A percentile compares a stretch with the other conserved stretches of the same genome.
phyloP scores from a whole-genome alignment of 768 basidiomycete genomes.

The Lactarius akahatsu region DNA sequence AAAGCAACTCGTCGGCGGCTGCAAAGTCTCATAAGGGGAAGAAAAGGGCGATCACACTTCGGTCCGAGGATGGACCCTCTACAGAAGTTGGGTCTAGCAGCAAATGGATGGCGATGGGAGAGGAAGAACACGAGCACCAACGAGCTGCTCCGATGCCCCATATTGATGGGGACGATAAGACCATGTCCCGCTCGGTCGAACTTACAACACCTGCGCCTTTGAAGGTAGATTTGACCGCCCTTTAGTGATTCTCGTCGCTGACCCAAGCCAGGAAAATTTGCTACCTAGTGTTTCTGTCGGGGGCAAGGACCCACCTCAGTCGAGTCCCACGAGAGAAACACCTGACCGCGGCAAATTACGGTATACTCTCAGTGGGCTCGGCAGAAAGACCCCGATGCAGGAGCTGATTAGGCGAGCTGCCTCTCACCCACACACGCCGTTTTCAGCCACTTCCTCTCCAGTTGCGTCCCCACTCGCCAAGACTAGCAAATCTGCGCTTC shows the following conservation, averaged over 20 bases:
- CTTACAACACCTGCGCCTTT: neutral
- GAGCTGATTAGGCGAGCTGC: conserved; percentile 74
- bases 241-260: neutral
- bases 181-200: neutral
- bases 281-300: neutral
- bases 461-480: conserved; percentile 67
- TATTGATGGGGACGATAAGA: neutral
- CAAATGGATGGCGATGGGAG: neutral
- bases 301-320: neutral
- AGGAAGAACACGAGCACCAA: conserved; percentile 1
- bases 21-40: conserved; percentile 27
- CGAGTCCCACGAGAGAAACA: conserved; percentile 8
- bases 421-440: conserved; percentile 64
- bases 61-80: neutral
- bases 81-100: neutral
- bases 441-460: conserved; percentile 37
- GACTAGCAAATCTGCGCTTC: conserved; percentile 58
- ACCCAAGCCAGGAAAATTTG: conserved; percentile 12
- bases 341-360: conserved; percentile 10
- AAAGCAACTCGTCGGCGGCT: conserved; percentile 22
- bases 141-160: neutral
- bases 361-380: conserved; percentile 21
- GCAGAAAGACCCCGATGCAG: conserved; percentile 61
- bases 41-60: conserved; percentile 6
- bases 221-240: conserved; percentile 4